Evolutionary conservation across 2,329 filamentous ascomycete species (phyloP).

Genomic region (Hypoxylon sp.): DNA sequence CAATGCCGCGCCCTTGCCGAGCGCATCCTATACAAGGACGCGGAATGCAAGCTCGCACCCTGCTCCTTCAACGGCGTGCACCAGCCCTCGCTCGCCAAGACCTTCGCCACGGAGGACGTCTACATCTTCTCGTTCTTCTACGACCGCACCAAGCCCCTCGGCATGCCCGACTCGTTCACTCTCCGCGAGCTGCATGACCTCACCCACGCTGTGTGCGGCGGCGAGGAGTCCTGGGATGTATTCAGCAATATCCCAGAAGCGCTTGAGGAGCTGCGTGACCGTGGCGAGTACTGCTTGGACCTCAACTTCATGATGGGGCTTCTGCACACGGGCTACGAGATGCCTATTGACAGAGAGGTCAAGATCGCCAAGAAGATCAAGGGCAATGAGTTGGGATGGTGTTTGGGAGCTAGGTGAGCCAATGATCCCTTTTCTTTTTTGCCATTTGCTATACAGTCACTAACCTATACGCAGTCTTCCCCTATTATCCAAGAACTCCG

Average conservation of each 20-base stretch:
- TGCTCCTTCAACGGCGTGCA: slow-evolving; percentile 99
- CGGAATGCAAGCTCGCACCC: slow-evolving; percentile 84
- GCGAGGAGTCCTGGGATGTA: slow-evolving; percentile 81
- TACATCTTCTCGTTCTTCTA: slow-evolving; percentile 99
- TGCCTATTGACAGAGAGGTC: slow-evolving; percentile 96
- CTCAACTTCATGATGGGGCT: slow-evolving; percentile 96
- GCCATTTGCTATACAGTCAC: slow-evolving; percentile 41
- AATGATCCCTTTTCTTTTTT: slow-evolving; percentile 2
- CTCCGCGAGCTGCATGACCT: slow-evolving; percentile 90
- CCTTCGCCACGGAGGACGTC: slow-evolving; percentile 90
- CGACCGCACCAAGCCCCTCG: slow-evolving; percentile 92
- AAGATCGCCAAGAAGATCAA: slow-evolving; percentile 99
- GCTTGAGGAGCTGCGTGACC: slow-evolving; percentile 81
- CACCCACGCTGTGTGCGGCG: slow-evolving; percentile 86
- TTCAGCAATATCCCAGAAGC: slow-evolving; percentile 85
- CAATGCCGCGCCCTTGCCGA: slow-evolving; percentile 94
- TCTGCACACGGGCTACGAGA: slow-evolving; percentile 95
- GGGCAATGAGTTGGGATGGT: slow-evolving; percentile 97
- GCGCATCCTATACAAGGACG: slow-evolving; percentile 90
- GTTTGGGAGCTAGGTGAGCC: slow-evolving; percentile 90
- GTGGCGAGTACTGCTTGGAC: slow-evolving; percentile 94
- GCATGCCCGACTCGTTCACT: slow-evolving; percentile 99
- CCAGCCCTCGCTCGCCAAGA: slow-evolving; percentile 92
- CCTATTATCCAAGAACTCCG: slow-evolving; percentile 83
- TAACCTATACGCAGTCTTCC: slow-evolving; percentile 76